phyloP scores from a whole-genome alignment of 345 rosid species.

The Eucalyptus fibrosa region DNA sequence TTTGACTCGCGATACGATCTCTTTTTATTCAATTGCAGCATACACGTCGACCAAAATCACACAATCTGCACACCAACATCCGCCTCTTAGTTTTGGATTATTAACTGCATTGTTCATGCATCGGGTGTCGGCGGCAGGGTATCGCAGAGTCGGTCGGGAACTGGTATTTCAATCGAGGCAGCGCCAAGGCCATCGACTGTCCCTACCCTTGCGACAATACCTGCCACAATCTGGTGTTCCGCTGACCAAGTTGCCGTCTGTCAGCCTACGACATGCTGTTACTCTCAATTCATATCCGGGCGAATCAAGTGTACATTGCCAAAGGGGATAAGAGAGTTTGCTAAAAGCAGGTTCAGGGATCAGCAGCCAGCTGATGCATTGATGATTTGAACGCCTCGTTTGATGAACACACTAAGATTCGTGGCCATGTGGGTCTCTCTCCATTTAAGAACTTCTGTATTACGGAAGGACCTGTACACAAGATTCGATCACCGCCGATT shows the following conservation, averaged over 20 bases:
- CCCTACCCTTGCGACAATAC: constrained; percentile 40
- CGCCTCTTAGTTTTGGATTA: not conserved
- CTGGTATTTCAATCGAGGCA: constrained; percentile 30
- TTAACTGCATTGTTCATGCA: not conserved
- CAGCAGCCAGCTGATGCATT: not conserved
- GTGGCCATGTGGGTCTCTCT: not conserved
- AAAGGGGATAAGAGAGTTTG: not conserved
- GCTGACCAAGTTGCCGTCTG: not conserved
- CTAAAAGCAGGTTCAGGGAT: not conserved
- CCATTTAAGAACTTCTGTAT: not conserved
- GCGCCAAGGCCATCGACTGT: constrained; percentile 23
- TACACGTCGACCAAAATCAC: not conserved
- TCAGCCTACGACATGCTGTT: not conserved
- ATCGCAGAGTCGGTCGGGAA: constrained; percentile 38
- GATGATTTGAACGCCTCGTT: not conserved
- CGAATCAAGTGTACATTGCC: not conserved
- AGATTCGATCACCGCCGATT: not conserved
- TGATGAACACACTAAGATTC: not conserved
- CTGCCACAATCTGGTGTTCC: constrained; percentile 42
- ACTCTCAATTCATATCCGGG: not conserved
- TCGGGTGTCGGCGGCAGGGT: constrained; percentile 9
- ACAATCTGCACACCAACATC: not conserved
- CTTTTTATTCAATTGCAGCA: not conserved
- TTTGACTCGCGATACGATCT: not conserved
- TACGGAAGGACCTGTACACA: not conserved